Evolutionary conservation across 371 early-diverging fungal species (phyloP), one percentile per base, ranked within the genome.

Genomic region (Mortierella sp.): DNA sequence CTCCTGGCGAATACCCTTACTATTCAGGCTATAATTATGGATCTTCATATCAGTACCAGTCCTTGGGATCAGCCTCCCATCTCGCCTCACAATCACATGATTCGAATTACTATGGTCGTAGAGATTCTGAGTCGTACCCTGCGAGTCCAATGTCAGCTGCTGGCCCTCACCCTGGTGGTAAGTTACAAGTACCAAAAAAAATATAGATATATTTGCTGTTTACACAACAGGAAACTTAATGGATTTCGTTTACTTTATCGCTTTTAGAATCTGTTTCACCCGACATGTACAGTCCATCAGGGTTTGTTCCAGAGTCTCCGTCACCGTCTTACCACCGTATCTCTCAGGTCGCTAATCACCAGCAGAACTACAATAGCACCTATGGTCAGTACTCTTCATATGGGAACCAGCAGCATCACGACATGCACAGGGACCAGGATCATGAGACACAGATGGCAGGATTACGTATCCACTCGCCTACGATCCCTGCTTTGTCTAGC

Each of bases 401-500:
- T 17, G 54, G 55, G 5, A 43, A 64, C 15, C 79, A 64, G n/a
- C 57, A 57, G 28, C 72, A 70, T n/a, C 53, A 66, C 9, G 73
- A 80, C 17, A 56, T 60, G 42, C 63, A 74, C 26, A 63, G 74
- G 35, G 70, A 77, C 17, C 68, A 70, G 64, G 80, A 74, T 13
- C 80, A 80, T 28, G 80, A 80, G 54, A 64, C 75, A 2, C 80
- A 75, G 47, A 70, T 80, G 75, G 80, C 80, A 10, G 80, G 75
- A 31, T 40, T 80, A n/a, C 80, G 75, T 9, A 80, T 80, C 26
- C 80, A 80, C 49, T 80, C 80, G 28, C 80, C 80, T 10, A 51
- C 63, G 22, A 79, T 70, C 26, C 74, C 80, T 31, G 64, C 51
- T 56, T 54, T 56, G 17, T 70, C 62, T 7, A 76, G 70, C 17